phyloP scores from a whole-genome alignment of 2,329 filamentous ascomycete species.

The Alternaria incomplexa region DNA sequence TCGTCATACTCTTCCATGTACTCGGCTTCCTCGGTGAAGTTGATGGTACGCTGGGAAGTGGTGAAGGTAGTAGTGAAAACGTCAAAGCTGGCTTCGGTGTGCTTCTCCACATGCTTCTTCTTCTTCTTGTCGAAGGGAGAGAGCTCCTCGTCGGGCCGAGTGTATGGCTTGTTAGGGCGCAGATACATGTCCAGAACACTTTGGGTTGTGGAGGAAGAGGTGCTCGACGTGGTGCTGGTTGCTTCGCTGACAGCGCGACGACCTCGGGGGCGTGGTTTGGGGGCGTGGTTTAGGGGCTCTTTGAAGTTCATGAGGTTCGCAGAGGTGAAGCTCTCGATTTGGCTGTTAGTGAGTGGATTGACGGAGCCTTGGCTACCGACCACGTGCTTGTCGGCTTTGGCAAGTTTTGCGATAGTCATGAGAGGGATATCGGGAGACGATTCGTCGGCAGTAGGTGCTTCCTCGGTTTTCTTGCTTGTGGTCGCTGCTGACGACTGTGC shows the following conservation, averaged over 20 bases:
- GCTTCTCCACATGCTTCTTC: conserved; percentile 18
- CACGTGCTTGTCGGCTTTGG: not conserved
- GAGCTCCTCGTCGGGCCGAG: conserved; percentile 19
- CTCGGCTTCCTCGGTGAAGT: conserved; percentile 35
- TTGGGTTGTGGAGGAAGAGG: conserved; percentile 20
- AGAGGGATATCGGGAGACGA: conserved; percentile 1
- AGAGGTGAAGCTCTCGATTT: conserved; percentile 10
- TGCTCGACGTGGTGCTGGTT: conserved; percentile 15
- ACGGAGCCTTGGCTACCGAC: conserved; percentile 6
- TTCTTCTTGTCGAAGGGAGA: conserved; percentile 16
- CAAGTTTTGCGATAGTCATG: not conserved
- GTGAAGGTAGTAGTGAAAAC: conserved; percentile 25
- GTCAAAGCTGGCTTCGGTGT: conserved; percentile 19
- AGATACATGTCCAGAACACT: conserved; percentile 32
- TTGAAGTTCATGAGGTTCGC: conserved; percentile 27
- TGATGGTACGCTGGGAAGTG: conserved; percentile 22
- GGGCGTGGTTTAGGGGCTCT: conserved; percentile 19
- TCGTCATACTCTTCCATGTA: conserved; percentile 20
- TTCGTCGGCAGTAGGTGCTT: not conserved
- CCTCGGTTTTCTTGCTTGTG: conserved; percentile 1
- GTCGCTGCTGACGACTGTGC: not conserved
- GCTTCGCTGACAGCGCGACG: conserved; percentile 5
- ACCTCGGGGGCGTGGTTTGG: conserved; percentile 18
- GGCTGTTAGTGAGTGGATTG: not conserved
- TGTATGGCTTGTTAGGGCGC: conserved; percentile 28